Conservation (phyloP, 805 yeast genomes). For the Ogataea zsoltii region DNA sequence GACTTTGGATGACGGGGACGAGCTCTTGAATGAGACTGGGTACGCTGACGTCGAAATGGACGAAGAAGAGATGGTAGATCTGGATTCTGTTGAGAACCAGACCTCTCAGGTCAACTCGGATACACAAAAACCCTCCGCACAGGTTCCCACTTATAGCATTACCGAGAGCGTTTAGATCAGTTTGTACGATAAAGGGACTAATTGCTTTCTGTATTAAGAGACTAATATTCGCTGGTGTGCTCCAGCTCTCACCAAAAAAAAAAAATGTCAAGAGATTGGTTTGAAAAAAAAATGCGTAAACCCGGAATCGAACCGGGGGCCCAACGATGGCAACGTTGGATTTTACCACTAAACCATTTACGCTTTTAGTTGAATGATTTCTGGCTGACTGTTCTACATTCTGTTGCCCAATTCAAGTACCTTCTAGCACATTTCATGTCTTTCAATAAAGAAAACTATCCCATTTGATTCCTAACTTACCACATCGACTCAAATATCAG, state of each 20-base stretch:
- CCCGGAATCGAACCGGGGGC: slow-evolving; percentile 33
- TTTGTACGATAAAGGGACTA: not conserved
- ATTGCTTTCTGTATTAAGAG: too few relatives aligned
- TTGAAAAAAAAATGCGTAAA: slow-evolving; percentile 23
- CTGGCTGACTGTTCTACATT: not conserved
- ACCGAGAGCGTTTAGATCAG: not conserved
- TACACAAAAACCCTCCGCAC: slow-evolving; percentile 8
- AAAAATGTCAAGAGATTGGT: not conserved
- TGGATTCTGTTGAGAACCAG: slow-evolving; percentile 7
- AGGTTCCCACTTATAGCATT: slow-evolving; percentile 11
- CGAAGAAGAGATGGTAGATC: slow-evolving; percentile 13
- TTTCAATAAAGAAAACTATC: too few relatives aligned
- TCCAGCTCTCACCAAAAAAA: too few relatives aligned
- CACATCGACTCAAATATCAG: too few relatives aligned
- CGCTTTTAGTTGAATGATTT: slow-evolving; percentile 10
- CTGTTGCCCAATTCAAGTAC: too few relatives aligned
- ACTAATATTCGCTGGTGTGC: too few relatives aligned
- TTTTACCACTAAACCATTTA: slow-evolving; percentile 30
- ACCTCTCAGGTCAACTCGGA: slow-evolving; percentile 9
- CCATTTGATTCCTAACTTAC: too few relatives aligned
- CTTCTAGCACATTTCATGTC: too few relatives aligned
- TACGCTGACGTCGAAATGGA: slow-evolving; percentile 13
- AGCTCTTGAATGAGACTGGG: slow-evolving; percentile 11
- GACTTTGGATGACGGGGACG: slow-evolving; percentile 10
- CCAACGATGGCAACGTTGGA: slow-evolving; percentile 30